These are phyloP conservation scores for Asclepias syriaca DNA, from an alignment of 257 asterid species.

Conservation along the genomic window DNA sequence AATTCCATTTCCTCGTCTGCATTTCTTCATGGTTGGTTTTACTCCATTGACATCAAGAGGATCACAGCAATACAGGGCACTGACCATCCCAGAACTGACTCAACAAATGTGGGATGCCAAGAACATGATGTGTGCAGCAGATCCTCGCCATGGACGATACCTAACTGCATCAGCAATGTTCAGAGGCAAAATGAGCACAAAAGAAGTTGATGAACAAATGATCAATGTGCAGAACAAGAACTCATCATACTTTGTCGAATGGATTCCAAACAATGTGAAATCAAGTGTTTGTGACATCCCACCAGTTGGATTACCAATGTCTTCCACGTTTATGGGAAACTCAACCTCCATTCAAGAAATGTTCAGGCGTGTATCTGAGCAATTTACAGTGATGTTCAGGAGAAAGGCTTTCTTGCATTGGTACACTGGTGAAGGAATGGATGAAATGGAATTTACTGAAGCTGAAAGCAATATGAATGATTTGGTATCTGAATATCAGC, in stretches of 20 bases:
- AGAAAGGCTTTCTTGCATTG: slow-evolving; percentile 70
- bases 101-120: slow-evolving; percentile 83
- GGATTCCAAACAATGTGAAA: slow-evolving; percentile 73
- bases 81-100: slow-evolving; percentile 63
- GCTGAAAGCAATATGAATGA: slow-evolving; percentile 76
- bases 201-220: slow-evolving; percentile 74
- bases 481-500: slow-evolving; percentile 72
- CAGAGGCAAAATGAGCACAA: slow-evolving; percentile 71
- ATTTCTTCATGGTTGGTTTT: slow-evolving; percentile 76
- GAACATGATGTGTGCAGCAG: slow-evolving; percentile 82
- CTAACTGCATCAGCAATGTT: slow-evolving; percentile 80
- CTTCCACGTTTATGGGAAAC: slow-evolving; percentile 70
- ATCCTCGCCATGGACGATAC: slow-evolving; percentile 73
- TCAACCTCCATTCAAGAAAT: slow-evolving; percentile 71
- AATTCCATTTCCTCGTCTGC: slow-evolving; percentile 65
- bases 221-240: slow-evolving; percentile 73
- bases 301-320: slow-evolving; percentile 52
- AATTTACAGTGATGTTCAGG: slow-evolving; percentile 68
- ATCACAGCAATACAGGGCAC: slow-evolving; percentile 68
- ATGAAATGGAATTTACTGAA: slow-evolving; percentile 71
- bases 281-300: slow-evolving; percentile 70
- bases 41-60: slow-evolving; percentile 67
- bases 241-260: slow-evolving; percentile 73
- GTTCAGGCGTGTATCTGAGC: slow-evolving; percentile 64
- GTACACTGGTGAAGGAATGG: slow-evolving; percentile 73